Percentiles rank a stretch among this genome's conserved stretches.
phyloP scores from a whole-genome alignment of 306 rosid genomes.

The Parietaria judaica region DNA sequence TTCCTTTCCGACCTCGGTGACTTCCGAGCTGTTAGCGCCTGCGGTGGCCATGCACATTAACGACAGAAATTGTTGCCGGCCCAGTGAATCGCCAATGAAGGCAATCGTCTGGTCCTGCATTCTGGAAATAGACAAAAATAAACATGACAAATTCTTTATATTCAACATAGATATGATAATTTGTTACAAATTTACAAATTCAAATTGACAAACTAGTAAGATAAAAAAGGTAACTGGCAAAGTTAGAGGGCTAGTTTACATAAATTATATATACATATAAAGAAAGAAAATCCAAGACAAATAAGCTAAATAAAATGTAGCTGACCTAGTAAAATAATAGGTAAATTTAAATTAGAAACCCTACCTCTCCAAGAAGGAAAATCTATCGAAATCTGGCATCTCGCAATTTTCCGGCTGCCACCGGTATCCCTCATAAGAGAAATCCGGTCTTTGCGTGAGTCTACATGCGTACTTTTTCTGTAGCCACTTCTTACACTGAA shows the following conservation, averaged over 20 bases:
- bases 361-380: conserved; percentile 62
- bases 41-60: conserved; percentile 87
- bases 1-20: conserved; percentile 59
- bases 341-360: conserved; percentile 10
- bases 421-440: conserved; percentile 73
- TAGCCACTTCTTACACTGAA: conserved; percentile 72
- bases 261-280: no score
- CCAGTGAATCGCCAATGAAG: conserved; percentile 81
- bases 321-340: neutral
- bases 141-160: conserved; percentile 16
- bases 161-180: no score
- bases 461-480: conserved; percentile 90
- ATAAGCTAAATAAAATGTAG: neutral
- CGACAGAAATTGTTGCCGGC: conserved; percentile 88
- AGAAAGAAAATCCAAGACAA: neutral
- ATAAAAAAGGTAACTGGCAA: no score
- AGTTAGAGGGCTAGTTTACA: no score
- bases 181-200: no score
- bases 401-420: conserved; percentile 79
- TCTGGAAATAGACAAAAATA: conserved; percentile 38
- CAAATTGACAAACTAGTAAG: no score
- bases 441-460: conserved; percentile 62
- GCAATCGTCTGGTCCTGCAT: conserved; percentile 91
- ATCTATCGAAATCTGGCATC: conserved; percentile 59
- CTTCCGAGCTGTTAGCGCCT: conserved; percentile 59